Evolutionary conservation across 306 rosid genomes (phyloP).

Genomic region (Citrullus colocynthis): DNA sequence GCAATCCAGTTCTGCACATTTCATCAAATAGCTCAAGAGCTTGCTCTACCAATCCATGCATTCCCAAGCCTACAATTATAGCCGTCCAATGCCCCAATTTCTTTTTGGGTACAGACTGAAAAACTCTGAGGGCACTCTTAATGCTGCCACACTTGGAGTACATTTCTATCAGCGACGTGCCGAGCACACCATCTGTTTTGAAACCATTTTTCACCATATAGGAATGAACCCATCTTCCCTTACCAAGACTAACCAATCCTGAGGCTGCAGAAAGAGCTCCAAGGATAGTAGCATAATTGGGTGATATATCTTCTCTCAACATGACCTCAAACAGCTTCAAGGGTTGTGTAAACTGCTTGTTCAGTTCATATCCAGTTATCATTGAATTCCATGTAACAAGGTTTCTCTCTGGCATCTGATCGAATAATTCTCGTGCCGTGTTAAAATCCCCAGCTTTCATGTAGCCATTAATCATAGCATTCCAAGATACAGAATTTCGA

Average conservation of each 20-base stretch:
- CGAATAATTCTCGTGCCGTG: constrained; percentile 28
- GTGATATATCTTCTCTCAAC: constrained; percentile 27
- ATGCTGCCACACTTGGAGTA: constrained; percentile 50
- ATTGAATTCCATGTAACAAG: constrained; percentile 41
- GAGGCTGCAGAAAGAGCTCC: constrained; percentile 37
- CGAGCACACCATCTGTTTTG: constrained; percentile 39
- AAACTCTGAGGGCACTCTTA: constrained; percentile 28
- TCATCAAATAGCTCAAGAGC: constrained; percentile 35
- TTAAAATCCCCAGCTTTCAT: constrained; percentile 31
- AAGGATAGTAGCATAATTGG: constrained; percentile 32
- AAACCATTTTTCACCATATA: constrained; percentile 31
- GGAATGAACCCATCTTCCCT: constrained; percentile 46
- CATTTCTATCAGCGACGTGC: constrained; percentile 39
- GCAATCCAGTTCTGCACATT: constrained; percentile 31
- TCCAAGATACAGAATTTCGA: constrained; percentile 38
- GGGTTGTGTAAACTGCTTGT: constrained; percentile 29
- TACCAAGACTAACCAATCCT: constrained; percentile 26
- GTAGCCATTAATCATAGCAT: constrained; percentile 47
- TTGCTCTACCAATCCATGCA: constrained; percentile 40
- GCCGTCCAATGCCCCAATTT: constrained; percentile 53
- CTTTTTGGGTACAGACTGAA: constrained; percentile 22
- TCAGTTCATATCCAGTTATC: constrained; percentile 39
- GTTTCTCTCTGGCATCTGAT: constrained; percentile 26
- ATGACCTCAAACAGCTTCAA: constrained; percentile 22
- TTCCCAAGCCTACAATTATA: constrained; percentile 43